Percentiles rank a stretch among this genome's conserved stretches.
These are phyloP conservation scores for Dioscorea dumetorum DNA, from an alignment of 106 monocot genomes.

Conservation along the genomic window DNA sequence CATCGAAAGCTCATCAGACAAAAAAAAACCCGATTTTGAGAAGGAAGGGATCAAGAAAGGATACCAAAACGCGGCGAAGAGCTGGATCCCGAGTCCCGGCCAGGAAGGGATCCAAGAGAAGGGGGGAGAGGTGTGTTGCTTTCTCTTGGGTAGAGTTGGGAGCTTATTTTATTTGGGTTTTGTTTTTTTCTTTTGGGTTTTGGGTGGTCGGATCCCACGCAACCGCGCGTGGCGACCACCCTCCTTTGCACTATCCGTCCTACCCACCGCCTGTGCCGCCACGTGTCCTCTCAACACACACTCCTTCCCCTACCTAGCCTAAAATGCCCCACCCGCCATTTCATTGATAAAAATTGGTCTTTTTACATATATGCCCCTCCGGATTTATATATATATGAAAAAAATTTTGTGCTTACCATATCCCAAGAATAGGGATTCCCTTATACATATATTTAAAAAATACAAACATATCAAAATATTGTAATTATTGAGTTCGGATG, in stretches of 20 bases:
- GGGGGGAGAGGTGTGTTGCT: neutral
- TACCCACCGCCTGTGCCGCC: neutral
- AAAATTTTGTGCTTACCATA: too few relatives aligned
- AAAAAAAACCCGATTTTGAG: neutral
- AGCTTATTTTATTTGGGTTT: neutral
- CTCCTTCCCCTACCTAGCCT: neutral
- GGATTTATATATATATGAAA: too few relatives aligned
- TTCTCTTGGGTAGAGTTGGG: neutral
- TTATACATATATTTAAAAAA: too few relatives aligned
- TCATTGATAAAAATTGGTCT: neutral
- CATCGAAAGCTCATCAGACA: neutral
- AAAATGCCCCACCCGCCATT: neutral
- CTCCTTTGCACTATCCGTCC: neutral
- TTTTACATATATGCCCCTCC: too few relatives aligned
- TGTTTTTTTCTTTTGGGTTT: neutral
- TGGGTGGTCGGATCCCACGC: slow-evolving; percentile 2
- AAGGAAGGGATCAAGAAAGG: neutral
- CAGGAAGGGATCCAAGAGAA: neutral
- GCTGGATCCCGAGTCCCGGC: neutral
- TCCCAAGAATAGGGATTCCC: too few relatives aligned
- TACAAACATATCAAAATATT: too few relatives aligned
- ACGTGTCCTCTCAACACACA: neutral
- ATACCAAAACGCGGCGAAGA: neutral
- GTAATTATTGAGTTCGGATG: too few relatives aligned
- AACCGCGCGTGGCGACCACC: slow-evolving; percentile 16